Percentiles rank a stretch among this genome's conserved stretches.
phyloP scores from a whole-genome alignment of 768 basidiomycete genomes.

The Trichaptum fuscoviolaceum region DNA sequence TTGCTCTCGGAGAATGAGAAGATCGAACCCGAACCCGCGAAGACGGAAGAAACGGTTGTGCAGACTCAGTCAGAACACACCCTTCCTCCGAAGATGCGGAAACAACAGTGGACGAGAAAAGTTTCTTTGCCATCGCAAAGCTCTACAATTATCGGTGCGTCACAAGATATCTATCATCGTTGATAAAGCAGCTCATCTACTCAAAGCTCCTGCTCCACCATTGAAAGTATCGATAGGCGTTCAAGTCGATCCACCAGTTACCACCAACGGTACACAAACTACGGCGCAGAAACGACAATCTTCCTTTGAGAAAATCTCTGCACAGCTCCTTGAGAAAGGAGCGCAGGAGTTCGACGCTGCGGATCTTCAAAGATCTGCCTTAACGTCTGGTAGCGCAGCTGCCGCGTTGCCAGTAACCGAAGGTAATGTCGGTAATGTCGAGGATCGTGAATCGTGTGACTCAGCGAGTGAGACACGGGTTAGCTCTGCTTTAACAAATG shows the following conservation, averaged over 20 bases:
- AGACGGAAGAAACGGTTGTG: background rate
- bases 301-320: background rate
- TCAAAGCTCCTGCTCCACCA: background rate
- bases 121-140: background rate
- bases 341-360: background rate
- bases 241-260: background rate
- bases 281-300: background rate
- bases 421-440: background rate
- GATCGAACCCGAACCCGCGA: conserved; percentile 16
- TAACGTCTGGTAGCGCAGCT: background rate
- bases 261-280: background rate
- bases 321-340: background rate
- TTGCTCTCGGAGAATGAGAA: conserved; percentile 35
- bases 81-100: conserved; percentile 62
- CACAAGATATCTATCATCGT: background rate
- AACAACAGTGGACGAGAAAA: conserved; percentile 15
- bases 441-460: background rate
- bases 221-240: background rate
- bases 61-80: conserved; percentile 26
- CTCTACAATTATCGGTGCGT: background rate
- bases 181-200: background rate
- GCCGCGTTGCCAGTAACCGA: background rate
- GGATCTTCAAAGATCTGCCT: background rate
- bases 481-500: background rate
- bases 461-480: background rate